Percentiles rank a stretch among this genome's conserved stretches.
Conservation (phyloP, 1,284 basidiomycete genomes). For the Wolfiporia cocos region DNA sequence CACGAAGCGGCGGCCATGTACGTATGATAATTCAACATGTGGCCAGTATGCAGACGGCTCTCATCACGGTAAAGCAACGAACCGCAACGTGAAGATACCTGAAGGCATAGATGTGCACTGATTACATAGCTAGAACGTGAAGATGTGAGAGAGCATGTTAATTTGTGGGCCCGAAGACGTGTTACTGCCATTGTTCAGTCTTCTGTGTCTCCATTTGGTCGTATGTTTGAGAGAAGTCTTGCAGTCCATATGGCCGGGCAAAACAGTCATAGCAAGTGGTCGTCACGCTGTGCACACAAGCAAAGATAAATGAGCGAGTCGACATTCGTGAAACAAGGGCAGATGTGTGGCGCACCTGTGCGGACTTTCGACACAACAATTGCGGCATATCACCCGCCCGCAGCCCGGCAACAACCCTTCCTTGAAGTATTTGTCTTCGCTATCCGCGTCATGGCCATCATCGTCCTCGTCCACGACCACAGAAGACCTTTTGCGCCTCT, state of each 20-base stretch:
- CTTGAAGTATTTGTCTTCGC: constrained; percentile 5
- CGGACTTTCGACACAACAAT: constrained; percentile 25
- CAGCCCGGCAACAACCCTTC: constrained; percentile 20
- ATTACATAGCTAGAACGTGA: no score
- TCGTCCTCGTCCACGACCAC: constrained; percentile 13
- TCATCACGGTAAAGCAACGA: no score
- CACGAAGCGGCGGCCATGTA: no score
- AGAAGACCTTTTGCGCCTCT: constrained; percentile 11
- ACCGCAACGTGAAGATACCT: no score
- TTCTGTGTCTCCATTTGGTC: no score
- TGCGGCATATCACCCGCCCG: constrained; percentile 26
- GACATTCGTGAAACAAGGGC: not conserved
- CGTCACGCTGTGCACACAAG: constrained; percentile 10
- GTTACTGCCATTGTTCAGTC: no score
- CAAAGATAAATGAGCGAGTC: not conserved
- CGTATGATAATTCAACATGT: no score
- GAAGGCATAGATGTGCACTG: no score
- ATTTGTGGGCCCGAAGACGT: no score
- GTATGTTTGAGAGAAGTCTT: no score
- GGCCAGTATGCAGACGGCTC: no score
- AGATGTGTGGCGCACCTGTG: constrained; percentile 19
- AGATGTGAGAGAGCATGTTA: no score
- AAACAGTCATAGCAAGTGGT: constrained; percentile 20
- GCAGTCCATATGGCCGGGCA: not conserved
- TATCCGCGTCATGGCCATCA: constrained; percentile 6